These are phyloP conservation scores for Tulasnella sp. DNA, from an alignment of 768 basidiomycete species.

Conservation along the genomic window DNA sequence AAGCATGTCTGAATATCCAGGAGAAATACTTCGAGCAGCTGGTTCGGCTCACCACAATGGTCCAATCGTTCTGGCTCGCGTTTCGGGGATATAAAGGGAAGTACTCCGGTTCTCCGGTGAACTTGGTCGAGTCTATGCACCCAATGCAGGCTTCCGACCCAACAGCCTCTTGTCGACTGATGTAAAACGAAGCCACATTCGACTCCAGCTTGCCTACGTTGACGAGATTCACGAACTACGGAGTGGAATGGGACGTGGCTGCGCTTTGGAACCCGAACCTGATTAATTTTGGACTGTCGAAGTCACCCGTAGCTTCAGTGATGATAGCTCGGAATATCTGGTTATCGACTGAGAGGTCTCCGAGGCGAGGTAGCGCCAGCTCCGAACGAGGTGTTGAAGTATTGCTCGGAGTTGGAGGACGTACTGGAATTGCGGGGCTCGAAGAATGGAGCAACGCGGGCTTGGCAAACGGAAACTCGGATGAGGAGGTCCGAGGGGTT, in stretches of 20 bases:
- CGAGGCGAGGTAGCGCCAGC: neutral
- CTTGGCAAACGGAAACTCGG: no score
- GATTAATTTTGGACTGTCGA: neutral
- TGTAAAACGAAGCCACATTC: constrained; percentile 20
- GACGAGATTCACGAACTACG: constrained; percentile 3
- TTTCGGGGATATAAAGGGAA: neutral
- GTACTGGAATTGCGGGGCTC: no score
- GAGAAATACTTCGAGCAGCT: no score
- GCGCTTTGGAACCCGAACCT: neutral
- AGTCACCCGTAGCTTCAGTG: neutral
- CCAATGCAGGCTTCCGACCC: constrained; percentile 24
- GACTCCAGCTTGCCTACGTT: neutral
- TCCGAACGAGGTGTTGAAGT: neutral
- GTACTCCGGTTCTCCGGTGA: neutral
- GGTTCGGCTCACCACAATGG: no score
- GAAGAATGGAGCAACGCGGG: no score
- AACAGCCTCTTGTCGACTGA: neutral
- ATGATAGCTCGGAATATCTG: neutral
- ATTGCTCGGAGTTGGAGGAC: no score
- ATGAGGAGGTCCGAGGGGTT: no score
- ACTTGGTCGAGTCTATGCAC: constrained; percentile 10
- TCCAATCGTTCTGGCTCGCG: neutral
- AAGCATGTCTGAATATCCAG: no score
- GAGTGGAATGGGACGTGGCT: neutral
- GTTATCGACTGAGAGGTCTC: neutral